Conservation (phyloP, 108 stramenopile species). For the Skeletonema potamos region DNA sequence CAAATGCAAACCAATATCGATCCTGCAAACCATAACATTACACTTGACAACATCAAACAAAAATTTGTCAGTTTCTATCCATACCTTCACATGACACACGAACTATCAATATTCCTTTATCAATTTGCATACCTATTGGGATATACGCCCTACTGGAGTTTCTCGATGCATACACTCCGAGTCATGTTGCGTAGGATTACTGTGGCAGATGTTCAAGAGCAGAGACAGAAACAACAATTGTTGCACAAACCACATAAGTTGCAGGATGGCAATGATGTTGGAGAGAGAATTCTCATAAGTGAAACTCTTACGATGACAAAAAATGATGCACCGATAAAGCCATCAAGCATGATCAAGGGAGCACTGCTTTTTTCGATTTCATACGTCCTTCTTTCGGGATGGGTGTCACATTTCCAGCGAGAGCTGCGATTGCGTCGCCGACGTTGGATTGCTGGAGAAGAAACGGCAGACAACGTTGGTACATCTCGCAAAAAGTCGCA, state of each 20-base stretch:
- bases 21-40: background rate
- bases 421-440: conserved; percentile 39
- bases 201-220: conserved; percentile 52
- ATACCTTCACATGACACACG: conserved; percentile 52
- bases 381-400: conserved; percentile 39
- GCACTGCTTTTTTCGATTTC: conserved; percentile 36
- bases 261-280: too few species aligned
- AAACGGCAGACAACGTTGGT: background rate
- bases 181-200: conserved; percentile 72
- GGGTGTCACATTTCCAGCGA: conserved; percentile 34
- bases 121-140: conserved; percentile 76
- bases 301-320: background rate
- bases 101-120: conserved; percentile 54
- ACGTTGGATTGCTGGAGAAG: conserved; percentile 48
- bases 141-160: conserved; percentile 63
- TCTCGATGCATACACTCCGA: conserved; percentile 52
- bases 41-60: conserved; percentile 18
- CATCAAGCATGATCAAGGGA: conserved; percentile 20
- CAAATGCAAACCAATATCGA: conserved; percentile 2
- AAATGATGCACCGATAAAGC: conserved; percentile 8
- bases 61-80: conserved; percentile 56
- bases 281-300: background rate
- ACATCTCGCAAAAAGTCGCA: background rate
- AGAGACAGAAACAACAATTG: conserved; percentile 15
- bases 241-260: background rate